Evolutionary conservation across 2,329 filamentous ascomycete genomes (phyloP), one percentile per base, ranked within the genome.

Genomic region (Talaromyces albobiverticillius): DNA sequence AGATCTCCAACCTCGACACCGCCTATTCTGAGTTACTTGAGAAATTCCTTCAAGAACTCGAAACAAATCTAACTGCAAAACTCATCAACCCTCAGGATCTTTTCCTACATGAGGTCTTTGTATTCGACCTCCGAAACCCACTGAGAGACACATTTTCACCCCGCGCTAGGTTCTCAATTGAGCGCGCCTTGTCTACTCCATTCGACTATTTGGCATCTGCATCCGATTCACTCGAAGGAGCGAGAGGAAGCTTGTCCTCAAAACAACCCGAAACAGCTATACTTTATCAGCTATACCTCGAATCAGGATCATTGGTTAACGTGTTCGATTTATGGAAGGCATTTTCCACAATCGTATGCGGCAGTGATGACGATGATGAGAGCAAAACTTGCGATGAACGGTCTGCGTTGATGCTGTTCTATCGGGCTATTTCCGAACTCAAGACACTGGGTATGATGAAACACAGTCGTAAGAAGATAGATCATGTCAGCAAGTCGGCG

Each of bases 371-470:
- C 5, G 48, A 31, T 2, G 25, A 43, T 62, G 58, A 8, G 60
- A 64, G 16, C 49, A n/a, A 16, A 20, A 25, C 54, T 9, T 70
- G 61, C 22, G 64, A 72, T 52, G 66, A 72, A 46, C 64, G 65
- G 11, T 62, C 68, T 51, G 61, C 68, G 32, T 78, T 90, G 72
- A 84, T 90, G 40, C 74, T 89, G 55, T 99, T 97, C 72, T 96
- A 96, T 71, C 82, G 85, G 57, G 89, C 83, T 4, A 71, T 97
- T 58, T 90, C 93, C 0, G 94, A 99, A 71, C 72, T 99, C 68
- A 87, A 86, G 69, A 83, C 86, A 51, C 78, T 99, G 64, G 94
- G 94, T 7, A 87, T 96, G 72, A 81, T 97, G 57, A 96, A 94
- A 76, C 81, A 82, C 57, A 97, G 88, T 66, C 89, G 87, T 73